phyloP scores from a whole-genome alignment of 148 eudicot species.

The Dysphania ambrosioides region DNA sequence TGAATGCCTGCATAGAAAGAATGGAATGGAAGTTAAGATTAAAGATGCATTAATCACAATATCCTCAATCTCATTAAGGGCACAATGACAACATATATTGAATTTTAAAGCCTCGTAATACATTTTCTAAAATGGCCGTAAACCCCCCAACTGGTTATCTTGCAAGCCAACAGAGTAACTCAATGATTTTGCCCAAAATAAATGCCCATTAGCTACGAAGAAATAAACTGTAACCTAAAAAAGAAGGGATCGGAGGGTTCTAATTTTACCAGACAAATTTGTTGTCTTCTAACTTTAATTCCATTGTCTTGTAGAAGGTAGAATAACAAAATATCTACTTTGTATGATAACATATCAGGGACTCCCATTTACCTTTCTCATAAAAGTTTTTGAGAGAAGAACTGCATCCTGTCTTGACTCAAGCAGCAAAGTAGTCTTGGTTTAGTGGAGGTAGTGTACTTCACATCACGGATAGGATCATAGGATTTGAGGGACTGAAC shows the following conservation, averaged over 20 bases:
- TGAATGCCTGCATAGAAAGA: not conserved
- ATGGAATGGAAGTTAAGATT: not conserved
- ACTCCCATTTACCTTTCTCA: slow-evolving; percentile 30
- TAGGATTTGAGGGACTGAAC: slow-evolving; percentile 41
- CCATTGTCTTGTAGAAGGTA: no score
- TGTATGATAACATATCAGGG: not conserved
- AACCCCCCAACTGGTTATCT: not conserved
- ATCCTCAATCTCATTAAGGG: not conserved
- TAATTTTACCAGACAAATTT: not conserved
- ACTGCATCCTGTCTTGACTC: slow-evolving; percentile 35
- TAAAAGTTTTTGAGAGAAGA: slow-evolving; percentile 28
- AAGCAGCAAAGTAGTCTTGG: slow-evolving; percentile 40
- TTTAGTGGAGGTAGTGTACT: slow-evolving; percentile 21
- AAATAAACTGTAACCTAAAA: no score
- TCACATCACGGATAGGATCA: slow-evolving; percentile 58
- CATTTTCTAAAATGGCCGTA: not conserved
- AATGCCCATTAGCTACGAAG: no score
- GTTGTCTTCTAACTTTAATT: no score
- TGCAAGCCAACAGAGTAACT: not conserved
- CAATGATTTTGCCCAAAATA: no score
- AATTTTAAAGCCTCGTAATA: not conserved
- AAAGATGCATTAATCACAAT: not conserved
- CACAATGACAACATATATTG: not conserved
- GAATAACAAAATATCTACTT: no score
- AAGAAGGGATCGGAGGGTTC: not conserved